A percentile compares a stretch with the other conserved stretches of the same genome.
Conservation (phyloP, 2,329 filamentous ascomycete genomes). For the Torrubiellomyces zombiae region DNA sequence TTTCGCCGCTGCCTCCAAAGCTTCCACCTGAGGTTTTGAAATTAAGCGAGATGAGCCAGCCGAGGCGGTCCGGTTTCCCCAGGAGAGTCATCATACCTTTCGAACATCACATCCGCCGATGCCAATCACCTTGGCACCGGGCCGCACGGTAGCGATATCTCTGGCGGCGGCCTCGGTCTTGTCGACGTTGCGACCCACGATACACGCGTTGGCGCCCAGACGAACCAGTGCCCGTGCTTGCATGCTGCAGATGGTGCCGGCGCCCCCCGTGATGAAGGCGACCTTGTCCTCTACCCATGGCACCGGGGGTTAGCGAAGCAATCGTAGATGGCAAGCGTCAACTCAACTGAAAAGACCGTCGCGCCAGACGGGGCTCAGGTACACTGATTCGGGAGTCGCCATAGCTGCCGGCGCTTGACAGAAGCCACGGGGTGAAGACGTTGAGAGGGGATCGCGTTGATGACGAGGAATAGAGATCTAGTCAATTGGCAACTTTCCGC, state of each 20-base stretch:
- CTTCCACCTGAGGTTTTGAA: conserved; percentile 12
- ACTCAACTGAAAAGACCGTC: conserved; percentile 66
- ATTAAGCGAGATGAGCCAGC: conserved; percentile 4
- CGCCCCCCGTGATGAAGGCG: conserved; percentile 87
- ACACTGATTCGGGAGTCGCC: conserved; percentile 55
- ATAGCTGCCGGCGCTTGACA: conserved; percentile 26
- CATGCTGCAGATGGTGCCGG: conserved; percentile 83
- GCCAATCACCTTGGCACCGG: conserved; percentile 71
- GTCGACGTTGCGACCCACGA: conserved; percentile 74
- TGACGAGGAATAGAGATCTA: no score
- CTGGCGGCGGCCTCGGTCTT: conserved; percentile 72
- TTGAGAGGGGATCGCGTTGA: not conserved
- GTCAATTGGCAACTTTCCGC: no score
- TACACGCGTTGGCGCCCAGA: conserved; percentile 84
- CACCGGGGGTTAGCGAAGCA: conserved; percentile 1
- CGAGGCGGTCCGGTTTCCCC: not conserved
- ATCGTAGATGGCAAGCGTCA: not conserved
- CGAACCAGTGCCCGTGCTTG: conserved; percentile 85
- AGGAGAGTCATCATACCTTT: conserved; percentile 29
- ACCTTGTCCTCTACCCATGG: conserved; percentile 56
- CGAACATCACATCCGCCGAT: conserved; percentile 70
- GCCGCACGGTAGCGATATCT: conserved; percentile 65
- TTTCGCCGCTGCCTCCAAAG: conserved; percentile 49
- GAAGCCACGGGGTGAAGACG: not conserved
- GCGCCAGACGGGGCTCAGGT: conserved; percentile 69